A percentile compares a stretch with the other conserved stretches of the same genome.
phyloP scores from a whole-genome alignment of 768 basidiomycete genomes.

The Botryobasidium botryosum region DNA sequence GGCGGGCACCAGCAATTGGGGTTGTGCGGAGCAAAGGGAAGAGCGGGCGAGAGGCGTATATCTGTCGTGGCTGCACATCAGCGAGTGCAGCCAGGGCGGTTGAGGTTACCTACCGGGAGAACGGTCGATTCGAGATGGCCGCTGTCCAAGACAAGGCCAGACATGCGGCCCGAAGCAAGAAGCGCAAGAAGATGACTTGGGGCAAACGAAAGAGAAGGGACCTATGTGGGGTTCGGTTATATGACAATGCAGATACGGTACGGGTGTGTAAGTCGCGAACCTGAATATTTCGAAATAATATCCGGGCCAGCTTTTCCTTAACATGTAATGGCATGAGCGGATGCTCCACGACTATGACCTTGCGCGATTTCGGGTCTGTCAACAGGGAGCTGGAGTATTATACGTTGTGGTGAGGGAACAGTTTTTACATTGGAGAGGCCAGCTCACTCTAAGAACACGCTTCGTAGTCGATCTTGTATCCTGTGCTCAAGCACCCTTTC shows the following conservation, averaged over 20 bases:
- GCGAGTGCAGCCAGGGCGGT: background rate
- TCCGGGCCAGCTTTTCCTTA: slow-evolving; percentile 73
- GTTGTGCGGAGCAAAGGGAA: slow-evolving; percentile 71
- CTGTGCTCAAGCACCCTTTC: slow-evolving; percentile 52
- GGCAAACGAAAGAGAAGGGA: slow-evolving; percentile 87
- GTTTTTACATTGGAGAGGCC: background rate
- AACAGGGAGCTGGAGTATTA: slow-evolving; percentile 50
- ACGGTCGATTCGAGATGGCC: slow-evolving; percentile 83
- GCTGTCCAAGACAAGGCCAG: slow-evolving; percentile 84
- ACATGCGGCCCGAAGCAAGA: slow-evolving; percentile 72
- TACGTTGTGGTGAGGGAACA: background rate
- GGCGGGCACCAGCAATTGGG: slow-evolving; percentile 69
- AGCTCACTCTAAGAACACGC: slow-evolving; percentile 71
- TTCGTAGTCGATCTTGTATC: slow-evolving; percentile 50
- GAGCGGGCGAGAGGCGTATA: slow-evolving; percentile 76
- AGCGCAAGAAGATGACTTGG: slow-evolving; percentile 75
- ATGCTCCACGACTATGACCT: slow-evolving; percentile 85
- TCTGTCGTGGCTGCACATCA: slow-evolving; percentile 29
- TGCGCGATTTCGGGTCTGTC: slow-evolving; percentile 88
- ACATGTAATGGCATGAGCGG: slow-evolving; percentile 71
- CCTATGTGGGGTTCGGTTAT: slow-evolving; percentile 31
- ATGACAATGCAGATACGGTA: background rate
- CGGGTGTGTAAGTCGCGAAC: slow-evolving; percentile 23
- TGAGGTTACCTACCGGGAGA: slow-evolving; percentile 47
- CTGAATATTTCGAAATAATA: slow-evolving; percentile 81